These are phyloP conservation scores for Steccherinum ochraceum DNA, from an alignment of 768 basidiomycete genomes.

Conservation along the genomic window DNA sequence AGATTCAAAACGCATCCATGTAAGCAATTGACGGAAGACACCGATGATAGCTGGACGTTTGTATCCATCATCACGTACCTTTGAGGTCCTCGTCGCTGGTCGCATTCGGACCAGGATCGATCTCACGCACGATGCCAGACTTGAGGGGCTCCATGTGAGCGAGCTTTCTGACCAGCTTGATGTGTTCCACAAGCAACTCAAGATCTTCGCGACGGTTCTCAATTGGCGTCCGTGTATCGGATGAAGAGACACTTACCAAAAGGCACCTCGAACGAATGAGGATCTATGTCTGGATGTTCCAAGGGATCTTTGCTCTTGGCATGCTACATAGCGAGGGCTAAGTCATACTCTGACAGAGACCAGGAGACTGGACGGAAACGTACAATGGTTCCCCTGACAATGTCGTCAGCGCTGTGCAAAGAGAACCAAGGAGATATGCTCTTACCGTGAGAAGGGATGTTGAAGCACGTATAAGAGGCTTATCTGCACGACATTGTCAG, in stretches of 20 bases:
- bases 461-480: neutral
- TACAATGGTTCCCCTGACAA: neutral
- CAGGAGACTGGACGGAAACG: neutral
- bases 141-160: conserved; percentile 15
- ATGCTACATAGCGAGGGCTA: neutral
- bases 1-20: neutral
- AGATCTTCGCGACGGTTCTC: conserved; percentile 12
- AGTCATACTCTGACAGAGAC: conserved; percentile 3
- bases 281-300: conserved; percentile 24
- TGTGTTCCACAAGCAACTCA: conserved; percentile 22
- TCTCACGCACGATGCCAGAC: conserved; percentile 4
- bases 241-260: neutral
- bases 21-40: neutral
- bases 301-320: conserved; percentile 16
- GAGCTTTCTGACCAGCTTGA: conserved; percentile 23
- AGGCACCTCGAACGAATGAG: conserved; percentile 22
- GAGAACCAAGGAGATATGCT: too few species aligned
- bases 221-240: neutral
- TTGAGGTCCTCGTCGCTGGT: neutral
- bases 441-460: neutral
- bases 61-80: too few species aligned
- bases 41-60: neutral
- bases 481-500: neutral
- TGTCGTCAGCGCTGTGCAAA: too few species aligned
- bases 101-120: neutral